Base-by-base conservation (phyloP, 2,329 filamentous ascomycete genomes). In the Neophaeococcomyces aloes region DNA sequence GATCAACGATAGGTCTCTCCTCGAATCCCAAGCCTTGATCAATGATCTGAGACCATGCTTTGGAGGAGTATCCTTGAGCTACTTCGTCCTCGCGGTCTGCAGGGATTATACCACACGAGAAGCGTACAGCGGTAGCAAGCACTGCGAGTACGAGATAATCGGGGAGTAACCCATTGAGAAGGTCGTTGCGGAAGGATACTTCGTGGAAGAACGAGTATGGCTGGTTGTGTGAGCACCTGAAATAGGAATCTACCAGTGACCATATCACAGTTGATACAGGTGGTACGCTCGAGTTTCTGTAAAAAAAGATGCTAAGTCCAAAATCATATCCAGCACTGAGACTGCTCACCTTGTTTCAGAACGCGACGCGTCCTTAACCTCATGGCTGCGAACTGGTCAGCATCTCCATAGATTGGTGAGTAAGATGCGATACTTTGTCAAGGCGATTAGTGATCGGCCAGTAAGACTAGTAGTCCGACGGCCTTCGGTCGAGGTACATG, bases 151-250 rank as follows among this genome's bases (percentile, higher is more conserved):
- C 36, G 19, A 65, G 44, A 29, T 59, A 59, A 10, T 52, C 45
- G 3, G 62, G 57, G 1, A 63, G 21, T 5, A 19, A n/a, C 2
- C 51, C 49, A 7, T 49, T 45, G 5, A 56, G 48, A 1, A 63
- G 44, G 18, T 50, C 50, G 14, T 53, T 49, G 4, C 61, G 56
- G 40, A 66, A 65, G 2, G 46, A 55, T 0, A 30, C 34, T 39
- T 65, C 61, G 21, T 63, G 60, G 44, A 65, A 63, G 42, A 59
- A 63, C 0, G 54, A 59, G 46, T 66, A 66, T 1, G 63, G 63
- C 25, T 64, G 60, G 29, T 63, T 63, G 25, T 65, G 63, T 19
- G 55, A 57, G 35, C 56, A 59, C 6, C 31, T 27, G 40, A 66
- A 65, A 39, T 59, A 66, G 4, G 55, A 56, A 43, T 59, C 52